These are phyloP conservation scores for Wickerhamomyces silvicola DNA, from an alignment of 805 yeast genomes.

Conservation along the genomic window DNA sequence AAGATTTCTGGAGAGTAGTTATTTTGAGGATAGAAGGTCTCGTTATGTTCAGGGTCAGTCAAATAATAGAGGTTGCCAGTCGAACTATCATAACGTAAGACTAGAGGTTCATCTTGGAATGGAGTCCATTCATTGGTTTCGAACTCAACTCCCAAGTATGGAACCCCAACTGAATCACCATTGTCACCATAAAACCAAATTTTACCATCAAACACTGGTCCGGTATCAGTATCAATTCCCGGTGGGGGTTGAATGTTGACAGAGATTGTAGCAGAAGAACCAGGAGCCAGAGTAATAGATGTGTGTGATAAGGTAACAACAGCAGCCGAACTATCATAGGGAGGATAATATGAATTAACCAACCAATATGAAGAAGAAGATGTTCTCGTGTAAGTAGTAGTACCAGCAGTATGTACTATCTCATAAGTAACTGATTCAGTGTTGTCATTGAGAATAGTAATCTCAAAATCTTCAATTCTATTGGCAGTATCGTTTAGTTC, in stretches of 20 bases:
- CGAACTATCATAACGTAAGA: constrained; percentile 3
- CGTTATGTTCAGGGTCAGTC: constrained; percentile 1
- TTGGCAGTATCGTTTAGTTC: constrained; percentile 11
- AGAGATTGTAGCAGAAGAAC: constrained; percentile 7
- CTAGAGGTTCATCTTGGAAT: constrained; percentile 1
- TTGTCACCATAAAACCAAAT: constrained; percentile 9
- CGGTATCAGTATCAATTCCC: neutral
- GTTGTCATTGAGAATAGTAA: constrained; percentile 7
- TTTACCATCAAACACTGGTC: constrained; percentile 10
- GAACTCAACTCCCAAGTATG: constrained; percentile 14
- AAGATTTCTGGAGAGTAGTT: constrained; percentile 5
- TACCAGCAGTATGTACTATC: constrained; percentile 5
- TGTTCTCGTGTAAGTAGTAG: constrained; percentile 6
- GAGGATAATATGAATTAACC: constrained; percentile 6
- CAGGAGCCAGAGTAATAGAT: constrained; percentile 7
- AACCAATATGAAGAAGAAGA: neutral
- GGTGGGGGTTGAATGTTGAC: constrained; percentile 7
- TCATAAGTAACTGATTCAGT: constrained; percentile 6
- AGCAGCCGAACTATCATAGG: constrained; percentile 4
- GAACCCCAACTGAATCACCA: constrained; percentile 10
- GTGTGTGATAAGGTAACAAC: constrained; percentile 2
- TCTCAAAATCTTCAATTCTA: constrained; percentile 10
- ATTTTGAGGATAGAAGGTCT: constrained; percentile 1
- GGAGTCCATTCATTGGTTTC: constrained; percentile 8
- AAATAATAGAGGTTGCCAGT: constrained; percentile 4